These are phyloP conservation scores for Serendipita sp. DNA, from an alignment of 768 basidiomycete genomes.

Conservation along the genomic window DNA sequence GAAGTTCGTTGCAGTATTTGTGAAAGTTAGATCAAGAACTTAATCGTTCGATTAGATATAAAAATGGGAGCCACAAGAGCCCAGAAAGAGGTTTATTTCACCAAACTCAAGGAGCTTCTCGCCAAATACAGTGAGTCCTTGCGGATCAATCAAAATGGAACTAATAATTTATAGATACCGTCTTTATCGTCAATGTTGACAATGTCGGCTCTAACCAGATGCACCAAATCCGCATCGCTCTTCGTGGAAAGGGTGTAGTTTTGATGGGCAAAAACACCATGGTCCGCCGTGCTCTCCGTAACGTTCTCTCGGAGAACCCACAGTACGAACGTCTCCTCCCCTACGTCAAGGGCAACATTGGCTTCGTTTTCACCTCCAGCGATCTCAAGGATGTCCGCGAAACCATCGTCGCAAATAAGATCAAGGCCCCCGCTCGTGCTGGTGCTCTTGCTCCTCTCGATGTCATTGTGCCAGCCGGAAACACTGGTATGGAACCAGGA, in stretches of 20 bases:
- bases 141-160: too few relatives aligned
- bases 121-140: slow-evolving; percentile 65
- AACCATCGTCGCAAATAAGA: slow-evolving; percentile 89
- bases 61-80: slow-evolving; percentile 86
- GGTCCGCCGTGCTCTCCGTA: slow-evolving; percentile 95
- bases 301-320: slow-evolving; percentile 76
- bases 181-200: slow-evolving; percentile 99
- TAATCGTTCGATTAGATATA: slow-evolving; percentile 15
- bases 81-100: slow-evolving; percentile 84
- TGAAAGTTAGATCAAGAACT: slow-evolving; percentile 15
- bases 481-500: slow-evolving; percentile 99
- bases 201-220: slow-evolving; percentile 99
- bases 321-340: slow-evolving; percentile 95
- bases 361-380: slow-evolving; percentile 87
- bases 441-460: slow-evolving; percentile 90
- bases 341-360: slow-evolving; percentile 92
- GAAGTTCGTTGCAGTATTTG: slow-evolving; percentile 15
- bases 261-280: slow-evolving; percentile 99
- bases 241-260: slow-evolving; percentile 92
- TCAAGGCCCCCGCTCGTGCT: slow-evolving; percentile 95
- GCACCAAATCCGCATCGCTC: slow-evolving; percentile 90
- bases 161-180: slow-evolving; percentile 46
- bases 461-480: slow-evolving; percentile 82
- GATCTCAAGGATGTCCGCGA: slow-evolving; percentile 95
- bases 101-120: slow-evolving; percentile 85